A percentile compares a stretch with the other conserved stretches of the same genome.
phyloP scores from a whole-genome alignment of 345 rosid species.

The Brassica napus region Da-Ae NC_063446.1:69967501-69968000 shows the following conservation, averaged over 20 bases:
- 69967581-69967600: not conserved
- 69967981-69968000: too few species aligned
- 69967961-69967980: too few species aligned
- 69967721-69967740: too few species aligned
- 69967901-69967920: too few species aligned
- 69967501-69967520: not conserved
- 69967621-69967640: not conserved
- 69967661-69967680: not conserved
- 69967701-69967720: not conserved
- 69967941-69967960: too few species aligned
- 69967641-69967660: not conserved
- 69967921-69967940: too few species aligned
- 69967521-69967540: not conserved
- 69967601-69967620: not conserved
- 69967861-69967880: not conserved
- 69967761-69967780: not conserved
- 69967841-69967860: not conserved
- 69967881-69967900: not conserved
- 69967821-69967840: not conserved
- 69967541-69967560: not conserved
- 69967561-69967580: not conserved
- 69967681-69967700: not conserved
- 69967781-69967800: not conserved
- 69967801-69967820: too few species aligned
- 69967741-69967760: too few species aligned